phyloP scores from a whole-genome alignment of 2,329 filamentous ascomycete genomes.

The Chaetomiaceae sp. region DNA sequence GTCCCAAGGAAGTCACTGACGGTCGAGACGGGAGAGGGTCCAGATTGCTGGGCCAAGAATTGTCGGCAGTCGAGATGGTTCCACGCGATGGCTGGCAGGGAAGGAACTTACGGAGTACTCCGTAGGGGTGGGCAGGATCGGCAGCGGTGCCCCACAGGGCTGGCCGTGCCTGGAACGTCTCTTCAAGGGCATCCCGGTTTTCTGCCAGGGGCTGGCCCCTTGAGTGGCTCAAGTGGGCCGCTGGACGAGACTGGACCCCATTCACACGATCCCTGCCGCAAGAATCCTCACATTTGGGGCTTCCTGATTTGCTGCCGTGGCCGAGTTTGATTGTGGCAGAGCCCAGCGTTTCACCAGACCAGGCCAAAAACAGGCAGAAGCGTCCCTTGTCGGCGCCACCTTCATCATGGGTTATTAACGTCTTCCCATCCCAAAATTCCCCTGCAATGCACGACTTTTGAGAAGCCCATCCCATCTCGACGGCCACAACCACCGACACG shows the following conservation, averaged over 20 bases:
- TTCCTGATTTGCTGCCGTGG: neutral
- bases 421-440: neutral
- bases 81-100: too few species aligned
- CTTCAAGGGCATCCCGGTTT: neutral
- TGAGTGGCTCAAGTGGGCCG: neutral
- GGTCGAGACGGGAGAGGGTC: too few species aligned
- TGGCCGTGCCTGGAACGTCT: neutral
- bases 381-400: neutral
- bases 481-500: too few species aligned
- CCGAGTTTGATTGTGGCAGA: neutral
- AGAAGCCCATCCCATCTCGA: neutral
- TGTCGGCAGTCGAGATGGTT: too few species aligned
- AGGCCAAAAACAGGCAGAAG: neutral
- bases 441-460: neutral
- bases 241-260: neutral
- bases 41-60: too few species aligned
- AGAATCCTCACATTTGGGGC: neutral
- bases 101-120: too few species aligned
- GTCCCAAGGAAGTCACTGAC: too few species aligned
- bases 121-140: neutral
- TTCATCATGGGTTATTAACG: neutral
- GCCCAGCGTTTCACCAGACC: neutral
- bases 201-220: neutral
- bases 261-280: neutral
- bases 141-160: neutral